phyloP scores from a whole-genome alignment of 1,284 basidiomycete species.

The Pholiota adiposa region DNA sequence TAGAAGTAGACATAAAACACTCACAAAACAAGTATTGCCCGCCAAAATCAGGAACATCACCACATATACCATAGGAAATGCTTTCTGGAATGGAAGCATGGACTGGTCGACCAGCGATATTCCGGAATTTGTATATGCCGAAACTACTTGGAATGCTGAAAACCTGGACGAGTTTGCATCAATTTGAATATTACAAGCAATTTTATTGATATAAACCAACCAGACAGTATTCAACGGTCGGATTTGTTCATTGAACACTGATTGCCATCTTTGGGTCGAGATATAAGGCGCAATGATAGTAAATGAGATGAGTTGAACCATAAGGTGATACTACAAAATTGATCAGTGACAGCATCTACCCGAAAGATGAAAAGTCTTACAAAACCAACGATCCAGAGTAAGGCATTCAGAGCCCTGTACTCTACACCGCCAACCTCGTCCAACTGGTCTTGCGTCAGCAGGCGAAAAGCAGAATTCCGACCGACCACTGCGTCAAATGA shows the following conservation, averaged over 20 bases:
- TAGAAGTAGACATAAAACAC: conserved; percentile 35
- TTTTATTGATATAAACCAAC: conserved; percentile 35
- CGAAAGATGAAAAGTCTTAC: conserved; percentile 42
- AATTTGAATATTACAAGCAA: background rate
- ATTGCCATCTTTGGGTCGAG: conserved; percentile 51
- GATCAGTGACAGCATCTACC: conserved; percentile 24
- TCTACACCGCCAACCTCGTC: conserved; percentile 96
- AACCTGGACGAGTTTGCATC: conserved; percentile 60
- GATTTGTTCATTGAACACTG: conserved; percentile 62
- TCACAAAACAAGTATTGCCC: conserved; percentile 91
- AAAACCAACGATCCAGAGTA: conserved; percentile 76
- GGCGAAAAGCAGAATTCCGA: conserved; percentile 86
- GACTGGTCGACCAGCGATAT: conserved; percentile 88
- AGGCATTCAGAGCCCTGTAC: conserved; percentile 83
- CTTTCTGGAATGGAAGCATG: conserved; percentile 87
- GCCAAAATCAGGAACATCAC: conserved; percentile 78
- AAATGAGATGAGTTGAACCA: conserved; percentile 68
- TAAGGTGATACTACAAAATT: conserved; percentile 69
- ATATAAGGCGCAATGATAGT: conserved; percentile 84
- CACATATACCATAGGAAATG: conserved; percentile 79
- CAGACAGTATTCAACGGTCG: conserved; percentile 62
- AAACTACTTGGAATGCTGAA: conserved; percentile 84
- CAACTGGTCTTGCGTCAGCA: conserved; percentile 81
- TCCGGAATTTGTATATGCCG: conserved; percentile 91
- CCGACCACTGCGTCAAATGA: conserved; percentile 86